Base-by-base conservation (phyloP, 208 protist genomes). In the Trypanosoma theileri region DNA sequence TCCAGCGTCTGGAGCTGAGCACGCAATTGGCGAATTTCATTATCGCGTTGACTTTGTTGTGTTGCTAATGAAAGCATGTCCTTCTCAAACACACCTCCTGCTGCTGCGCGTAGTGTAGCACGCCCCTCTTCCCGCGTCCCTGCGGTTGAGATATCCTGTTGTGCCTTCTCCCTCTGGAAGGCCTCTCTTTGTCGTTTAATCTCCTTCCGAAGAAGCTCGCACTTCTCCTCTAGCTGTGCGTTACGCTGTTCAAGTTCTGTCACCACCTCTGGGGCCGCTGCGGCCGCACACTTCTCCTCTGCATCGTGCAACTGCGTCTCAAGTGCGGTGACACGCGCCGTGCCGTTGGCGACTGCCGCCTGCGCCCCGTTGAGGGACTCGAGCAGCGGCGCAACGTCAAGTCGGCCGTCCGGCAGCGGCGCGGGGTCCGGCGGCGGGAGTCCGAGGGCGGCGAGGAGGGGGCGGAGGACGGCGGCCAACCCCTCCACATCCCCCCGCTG, bases 121-220 rank as follows among this genome's bases (percentile, higher is more conserved):
- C 74, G 67, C 42, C 75, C 77, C 13, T 71, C 76, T 12, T 59
- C 62, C 12, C 41, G 31, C 24, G 16, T 52, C 12, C 28, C 31
- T 28, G 41, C 16, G 22, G 19, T n/a, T 26, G 40, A 45, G 0
- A 61, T 7, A 19, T 72, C 75, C 13, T 71, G 60, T 41, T 77
- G 66, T 4, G 42, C 56, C 0, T 72, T 69, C 17, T 89, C 82
- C 8, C 73, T 73, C 48, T 92, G 84, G 48, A 86, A 73, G 4
- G 77, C 72, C 56, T 91, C 85, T 3, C 86, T 78, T 61, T 91
- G 84, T 3, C 85, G 71, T 65, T 88, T 84, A 14, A 95, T 67
- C 64, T 95, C 87, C 56, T 89, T 90, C 4, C 87, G 69, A 21
- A 95, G 69, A 41, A 93, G 64, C 24, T 93, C 81, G 66, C 90